Evolutionary conservation across 2,329 filamentous ascomycete species (phyloP).

Genomic region (Penicillium sp.): DNA sequence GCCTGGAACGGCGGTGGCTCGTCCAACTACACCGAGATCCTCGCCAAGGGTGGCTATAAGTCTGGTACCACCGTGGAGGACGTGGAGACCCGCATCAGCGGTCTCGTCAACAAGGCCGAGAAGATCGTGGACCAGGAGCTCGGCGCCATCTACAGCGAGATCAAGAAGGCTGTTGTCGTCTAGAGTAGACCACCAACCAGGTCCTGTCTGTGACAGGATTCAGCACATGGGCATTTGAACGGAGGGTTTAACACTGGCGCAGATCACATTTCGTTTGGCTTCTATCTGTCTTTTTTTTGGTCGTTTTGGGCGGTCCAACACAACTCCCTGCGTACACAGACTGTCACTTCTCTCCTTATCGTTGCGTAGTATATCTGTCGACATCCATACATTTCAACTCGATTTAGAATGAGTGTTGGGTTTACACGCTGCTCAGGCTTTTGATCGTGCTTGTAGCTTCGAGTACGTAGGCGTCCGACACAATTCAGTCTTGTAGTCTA

Average conservation of each 20-base stretch:
- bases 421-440: neutral
- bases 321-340: slow-evolving; percentile 17
- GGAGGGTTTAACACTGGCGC: slow-evolving; percentile 32
- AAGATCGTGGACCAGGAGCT: slow-evolving; percentile 45
- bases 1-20: slow-evolving; percentile 98
- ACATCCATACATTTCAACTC: slow-evolving; percentile 20
- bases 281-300: slow-evolving; percentile 8
- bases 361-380: slow-evolving; percentile 29
- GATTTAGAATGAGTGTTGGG: slow-evolving; percentile 23
- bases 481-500: neutral
- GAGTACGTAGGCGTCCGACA: neutral
- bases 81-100: slow-evolving; percentile 39
- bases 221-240: slow-evolving; percentile 22
- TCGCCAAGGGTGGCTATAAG: slow-evolving; percentile 70
- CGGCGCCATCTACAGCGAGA: slow-evolving; percentile 47
- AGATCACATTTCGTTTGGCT: slow-evolving; percentile 23
- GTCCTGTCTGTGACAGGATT: slow-evolving; percentile 21
- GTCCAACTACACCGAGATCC: slow-evolving; percentile 83
- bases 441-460: neutral
- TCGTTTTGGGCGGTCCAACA: slow-evolving; percentile 17
- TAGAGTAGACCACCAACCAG: slow-evolving; percentile 41
- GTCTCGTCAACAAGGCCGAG: slow-evolving; percentile 50
- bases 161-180: slow-evolving; percentile 42
- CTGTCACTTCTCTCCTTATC: slow-evolving; percentile 23
- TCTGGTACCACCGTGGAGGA: slow-evolving; percentile 33